Base-by-base conservation (phyloP, 2,329 filamentous ascomycete genomes). In the Aureobasidium melanogenum region DNA sequence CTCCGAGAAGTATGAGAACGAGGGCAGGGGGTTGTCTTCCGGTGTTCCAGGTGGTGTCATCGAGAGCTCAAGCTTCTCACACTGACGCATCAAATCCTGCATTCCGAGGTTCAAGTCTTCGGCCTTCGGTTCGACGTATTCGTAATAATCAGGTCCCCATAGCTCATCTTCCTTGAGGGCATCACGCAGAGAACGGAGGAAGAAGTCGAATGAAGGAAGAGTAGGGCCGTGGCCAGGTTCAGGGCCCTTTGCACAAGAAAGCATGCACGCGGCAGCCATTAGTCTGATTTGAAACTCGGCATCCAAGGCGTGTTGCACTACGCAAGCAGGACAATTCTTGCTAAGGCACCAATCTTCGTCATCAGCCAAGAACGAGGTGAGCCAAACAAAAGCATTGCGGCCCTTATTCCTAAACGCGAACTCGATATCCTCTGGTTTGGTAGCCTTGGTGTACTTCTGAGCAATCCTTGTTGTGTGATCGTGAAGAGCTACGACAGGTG, bases 281-380 rank as follows among this genome's bases (percentile, higher is more conserved):
- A 79, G 67, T 52, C 77, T 73, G 59, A 80, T 74, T 32, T 77
- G 75, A 50, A 75, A 77, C 65, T 80, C 78, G 5, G 77, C 78
- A 65, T 75, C 75, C 28, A 80, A 67, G 0, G 75, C 75, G 34
- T 75, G 71, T 3, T 73, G 69, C 5, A 76, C 75, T 6, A 78
- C 69, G 68, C 78, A 80, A 6, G 75, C 77, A 34, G 82, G 82
- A 69, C 83, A 85, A 28, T 82, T 81, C 28, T 76, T 71, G 1
- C 80, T 82, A 62, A 77, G 72, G 66, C 80, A 83, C 81, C 82
- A 85, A 64, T 84, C 79, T 26, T 67, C 67, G 63, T 80, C 77
- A 64, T 82, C 81, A 56, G 83, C 81, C 24, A 85, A 69, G 62
- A 84, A 83, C 70, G 81, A 84, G 64, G 84, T 80, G 38, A 85